Base-by-base conservation (phyloP, 2,329 filamentous ascomycete species). In the Hymenoscyphus salicellus region DNA sequence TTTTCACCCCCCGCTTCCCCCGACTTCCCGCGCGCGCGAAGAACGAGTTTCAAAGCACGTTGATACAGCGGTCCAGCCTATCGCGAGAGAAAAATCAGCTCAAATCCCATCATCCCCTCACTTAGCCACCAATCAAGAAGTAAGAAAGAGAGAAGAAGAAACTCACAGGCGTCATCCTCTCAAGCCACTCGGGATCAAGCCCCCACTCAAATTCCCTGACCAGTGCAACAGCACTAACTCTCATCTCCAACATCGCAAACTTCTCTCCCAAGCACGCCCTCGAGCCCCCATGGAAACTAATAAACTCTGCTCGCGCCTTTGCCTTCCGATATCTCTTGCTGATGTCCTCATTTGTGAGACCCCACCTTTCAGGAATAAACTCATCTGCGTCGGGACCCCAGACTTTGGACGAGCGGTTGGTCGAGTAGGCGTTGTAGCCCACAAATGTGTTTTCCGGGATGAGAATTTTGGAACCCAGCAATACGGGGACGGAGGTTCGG, bases 121-220 rank as follows among this genome's bases (percentile, higher is more conserved):
- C 43, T 46, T 3, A 11, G 5, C 8, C 5, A 8, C 23, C 33
- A 41, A 6, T 33, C 8, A 11, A 59, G 16, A 38, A 16, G n/a
- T 23, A 28, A 28, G 30, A 20, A 17, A 46, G 30, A 33, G n/a
- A 23, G n/a, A 43, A 32, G 20, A 49, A 23, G n/a, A 46, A 23
- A 56, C 60, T 62, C 36, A 62, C 60, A 43, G 60, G 60, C 30
- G 60, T 62, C 52, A 56, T 62, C 23, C 60, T 55, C 23, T 62
- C 60, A 14, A 20, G 6, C 60, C 60, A 62, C 43, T 41, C 36
- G 3, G 32, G 32, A 57, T 62, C 60, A 8, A 62, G 17, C 7
- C 33, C 52, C 60, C 60, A 62, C 32, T 36, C 52, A 57, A 62
- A 55, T 14, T 11, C 52, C 33, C 52, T 62, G 33, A 62, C 49